Evolutionary conservation across 2,329 filamentous ascomycete species (phyloP).

Genomic region (Cytospora schulzeri): DNA sequence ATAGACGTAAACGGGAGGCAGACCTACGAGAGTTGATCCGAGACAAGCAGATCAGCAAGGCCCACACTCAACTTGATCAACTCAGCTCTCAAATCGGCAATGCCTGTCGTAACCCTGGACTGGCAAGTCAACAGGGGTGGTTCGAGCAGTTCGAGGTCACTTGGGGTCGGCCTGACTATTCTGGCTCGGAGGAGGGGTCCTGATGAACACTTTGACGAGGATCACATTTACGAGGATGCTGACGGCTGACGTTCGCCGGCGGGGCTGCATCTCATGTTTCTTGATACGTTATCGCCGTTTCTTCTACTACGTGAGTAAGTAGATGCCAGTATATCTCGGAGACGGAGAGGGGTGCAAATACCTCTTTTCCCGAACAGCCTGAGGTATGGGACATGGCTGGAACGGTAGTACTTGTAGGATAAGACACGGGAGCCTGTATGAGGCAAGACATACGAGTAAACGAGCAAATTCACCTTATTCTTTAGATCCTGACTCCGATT

Average conservation of each 20-base stretch:
- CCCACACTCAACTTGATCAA: slow-evolving; percentile 2
- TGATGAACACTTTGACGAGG: neutral
- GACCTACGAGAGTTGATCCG: slow-evolving; percentile 21
- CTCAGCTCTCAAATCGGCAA: slow-evolving; percentile 32
- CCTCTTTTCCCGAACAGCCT: too few relatives aligned
- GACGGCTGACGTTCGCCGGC: neutral
- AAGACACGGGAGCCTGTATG: neutral
- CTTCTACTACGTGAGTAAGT: neutral
- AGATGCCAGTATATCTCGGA: neutral
- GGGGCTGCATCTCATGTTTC: neutral
- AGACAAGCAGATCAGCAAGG: neutral
- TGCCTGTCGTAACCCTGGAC: slow-evolving; percentile 29
- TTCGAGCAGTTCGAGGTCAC: slow-evolving; percentile 24
- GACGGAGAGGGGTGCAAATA: neutral
- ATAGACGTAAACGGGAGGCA: too few relatives aligned
- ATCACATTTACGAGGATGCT: neutral
- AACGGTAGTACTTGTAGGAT: neutral
- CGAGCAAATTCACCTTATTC: neutral
- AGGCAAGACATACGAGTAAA: neutral
- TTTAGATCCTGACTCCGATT: neutral
- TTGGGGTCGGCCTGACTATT: neutral
- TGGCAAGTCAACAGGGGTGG: slow-evolving; percentile 28
- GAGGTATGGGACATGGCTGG: neutral
- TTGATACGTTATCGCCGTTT: neutral
- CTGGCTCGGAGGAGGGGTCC: neutral